Base-by-base conservation (phyloP, 306 rosid species). In the Cicer judaicum region DNA sequence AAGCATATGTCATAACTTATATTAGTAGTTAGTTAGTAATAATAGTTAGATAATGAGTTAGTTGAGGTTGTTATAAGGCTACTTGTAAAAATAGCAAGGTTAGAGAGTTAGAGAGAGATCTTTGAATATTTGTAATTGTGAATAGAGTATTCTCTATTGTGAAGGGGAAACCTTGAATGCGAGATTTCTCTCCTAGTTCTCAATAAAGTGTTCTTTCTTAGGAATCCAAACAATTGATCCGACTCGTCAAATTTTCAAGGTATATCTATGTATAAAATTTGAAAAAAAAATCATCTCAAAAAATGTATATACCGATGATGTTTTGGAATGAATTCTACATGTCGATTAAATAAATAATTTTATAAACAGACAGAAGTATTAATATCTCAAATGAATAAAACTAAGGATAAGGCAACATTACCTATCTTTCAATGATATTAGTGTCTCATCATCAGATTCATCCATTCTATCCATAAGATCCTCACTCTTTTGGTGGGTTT, bases 371-470 rank as follows among this genome's bases (percentile, higher is more conserved):
- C 40, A 5, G 63, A 50, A 64, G 59, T 10, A 68, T 59, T 47
- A 38, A 75, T 21, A 46, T 19, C 41, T 52, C 44, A 13, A 8
- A 11, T 64, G 34, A 21, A 63, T 13, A 62, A 16, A 18, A 68
- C 13, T 40, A 68, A 42, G 56, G 70, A 50, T 16, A 73, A 68
- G 52, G 8, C 43, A n/a, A 24, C 49, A 71, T 46, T 77, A 93
- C 97, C 98, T 83, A 47, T 75, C 83, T 62, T 84, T 56, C 77
- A 91, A 84, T 6, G 97, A 88, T 52, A 86, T 19, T 73, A 93
- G 62, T 40, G 90, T 80, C 78, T 91, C 96, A 7, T 93, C 92
- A 42, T 91, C 98, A 73, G 92, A 83, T 53, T 73, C 92, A 38
- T 74, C 66, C 69, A 7, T 77, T 70, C 63, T 56, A 21, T 88